These are phyloP conservation scores for Xerocomus amazonicus DNA, from an alignment of 1,284 basidiomycete species.

Conservation along the genomic window DNA sequence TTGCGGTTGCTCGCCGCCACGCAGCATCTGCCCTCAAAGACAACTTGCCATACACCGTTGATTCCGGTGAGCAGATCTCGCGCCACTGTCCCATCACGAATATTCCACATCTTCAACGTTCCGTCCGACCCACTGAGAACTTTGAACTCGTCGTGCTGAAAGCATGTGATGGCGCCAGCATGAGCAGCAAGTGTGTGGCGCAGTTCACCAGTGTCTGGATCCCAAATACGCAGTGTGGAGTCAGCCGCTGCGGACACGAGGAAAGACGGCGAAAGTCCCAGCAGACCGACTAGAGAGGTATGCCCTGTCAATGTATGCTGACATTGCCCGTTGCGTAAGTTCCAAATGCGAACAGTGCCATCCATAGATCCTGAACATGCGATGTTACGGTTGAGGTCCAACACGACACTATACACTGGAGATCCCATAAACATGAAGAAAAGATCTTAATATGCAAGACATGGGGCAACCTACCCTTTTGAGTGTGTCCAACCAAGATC, in stretches of 20 bases:
- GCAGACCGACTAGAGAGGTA: conserved; percentile 83
- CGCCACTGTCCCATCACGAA: conserved; percentile 78
- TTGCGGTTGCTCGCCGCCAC: conserved; percentile 87
- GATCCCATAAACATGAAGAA: conserved; percentile 3
- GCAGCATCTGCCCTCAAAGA: conserved; percentile 88
- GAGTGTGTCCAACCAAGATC: conserved; percentile 81
- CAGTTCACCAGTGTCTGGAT: conserved; percentile 77
- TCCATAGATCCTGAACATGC: conserved; percentile 97
- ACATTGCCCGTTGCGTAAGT: conserved; percentile 74
- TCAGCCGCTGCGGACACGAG: conserved; percentile 94
- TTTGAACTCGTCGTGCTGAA: conserved; percentile 96
- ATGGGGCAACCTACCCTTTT: conserved; percentile 67
- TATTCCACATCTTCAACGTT: conserved; percentile 96
- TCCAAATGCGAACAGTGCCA: conserved; percentile 92
- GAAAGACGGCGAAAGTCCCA: conserved; percentile 82
- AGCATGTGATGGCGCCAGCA: conserved; percentile 93
- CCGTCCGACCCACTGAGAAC: conserved; percentile 92
- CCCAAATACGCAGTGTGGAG: conserved; percentile 89
- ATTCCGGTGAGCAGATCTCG: conserved; percentile 86
- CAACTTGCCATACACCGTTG: conserved; percentile 93
- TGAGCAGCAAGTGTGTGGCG: conserved; percentile 82
- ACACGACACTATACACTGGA: conserved; percentile 86
- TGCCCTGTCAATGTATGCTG: conserved; percentile 81
- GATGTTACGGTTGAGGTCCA: conserved; percentile 80
- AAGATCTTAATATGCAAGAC: neutral